A percentile compares a stretch with the other conserved stretches of the same genome.
Conservation (phyloP, 345 rosid genomes). For the Chamaenerion angustifolium region DNA sequence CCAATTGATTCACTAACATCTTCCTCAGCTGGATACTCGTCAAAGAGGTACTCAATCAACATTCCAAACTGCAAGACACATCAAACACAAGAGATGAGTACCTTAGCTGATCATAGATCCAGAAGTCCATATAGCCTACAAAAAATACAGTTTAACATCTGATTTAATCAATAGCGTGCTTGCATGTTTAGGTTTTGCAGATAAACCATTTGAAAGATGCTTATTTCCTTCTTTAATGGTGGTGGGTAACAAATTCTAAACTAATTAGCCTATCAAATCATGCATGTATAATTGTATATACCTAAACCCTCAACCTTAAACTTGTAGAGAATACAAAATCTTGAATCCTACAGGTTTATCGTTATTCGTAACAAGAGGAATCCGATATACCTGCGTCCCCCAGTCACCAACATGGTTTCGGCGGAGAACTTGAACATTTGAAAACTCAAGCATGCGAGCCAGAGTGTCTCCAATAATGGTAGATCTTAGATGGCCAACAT, state of each 20-base stretch:
- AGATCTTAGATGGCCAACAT: constrained; percentile 93
- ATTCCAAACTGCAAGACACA: constrained; percentile 66
- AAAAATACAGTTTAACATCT: too few species aligned
- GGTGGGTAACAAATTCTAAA: background rate
- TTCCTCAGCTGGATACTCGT: constrained; percentile 46
- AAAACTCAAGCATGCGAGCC: constrained; percentile 86
- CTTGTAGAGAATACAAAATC: too few species aligned
- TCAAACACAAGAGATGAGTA: background rate
- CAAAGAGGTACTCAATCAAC: constrained; percentile 78
- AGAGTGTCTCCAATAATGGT: constrained; percentile 92
- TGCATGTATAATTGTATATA: too few species aligned
- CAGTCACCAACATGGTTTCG: constrained; percentile 99
- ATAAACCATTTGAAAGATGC: background rate
- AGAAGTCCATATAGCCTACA: too few species aligned
- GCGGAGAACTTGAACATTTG: constrained; percentile 77
- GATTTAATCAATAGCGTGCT: too few species aligned
- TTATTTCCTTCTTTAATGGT: background rate
- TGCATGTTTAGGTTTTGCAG: too few species aligned
- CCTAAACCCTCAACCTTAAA: too few species aligned
- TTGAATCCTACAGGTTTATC: too few species aligned
- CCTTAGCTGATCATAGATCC: background rate
- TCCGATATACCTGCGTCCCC: constrained; percentile 79
- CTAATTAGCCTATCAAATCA: too few species aligned
- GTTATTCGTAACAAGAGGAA: background rate
- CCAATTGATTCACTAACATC: constrained; percentile 67